Base-by-base conservation (phyloP, 2,329 filamentous ascomycete genomes). In the Nigrospora sphaerica region DNA sequence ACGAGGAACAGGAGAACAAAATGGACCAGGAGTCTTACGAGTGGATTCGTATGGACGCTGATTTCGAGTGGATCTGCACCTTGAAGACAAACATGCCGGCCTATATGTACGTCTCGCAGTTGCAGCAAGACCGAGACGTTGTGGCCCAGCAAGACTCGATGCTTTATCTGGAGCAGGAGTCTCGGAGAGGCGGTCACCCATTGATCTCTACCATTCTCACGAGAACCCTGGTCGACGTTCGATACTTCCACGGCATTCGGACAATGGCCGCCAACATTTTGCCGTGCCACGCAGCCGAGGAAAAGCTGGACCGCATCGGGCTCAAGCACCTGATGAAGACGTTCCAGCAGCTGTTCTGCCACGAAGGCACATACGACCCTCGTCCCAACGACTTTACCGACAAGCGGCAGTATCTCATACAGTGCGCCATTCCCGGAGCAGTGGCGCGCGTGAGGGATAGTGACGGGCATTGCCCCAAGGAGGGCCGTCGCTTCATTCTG, bases 1-100 rank as follows among this genome's bases (percentile, higher is more conserved):
- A 87, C 41, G 80, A 86, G 49, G 88, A 95, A 46, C 88, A 92
- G 14, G 91, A 97, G 65, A 78, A 85, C 33, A 83, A 83, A 58
- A 97, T 98, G 91, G 89, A 93, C 47, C 83, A 90, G 53, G 93
- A 98, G 62, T 95, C 89, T 0, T 98, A 96, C 59, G 93, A 98
- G 63, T 98, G 95, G 93, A 95, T 98, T 56, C 85, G 93, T 17
- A 87, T 97, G 69, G 93, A 98, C 64, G 91, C 92, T 14, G 95
- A 98, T 66, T 97, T 97, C 55, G 93, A 98, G 64, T 98, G 93
- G 93, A 84, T 96, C 48, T 93, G 87, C 66, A 85, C 85, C 54
- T 87, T 95, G 65, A 83, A 85, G 50, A 74, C 77, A 12, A 85
- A 84, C 52, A 89, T 96, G 77, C 89, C 89, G 39, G 81, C 88